phyloP scores from a whole-genome alignment of 2,329 filamentous ascomycete species.

The Diplocarpon rosae region DNA sequence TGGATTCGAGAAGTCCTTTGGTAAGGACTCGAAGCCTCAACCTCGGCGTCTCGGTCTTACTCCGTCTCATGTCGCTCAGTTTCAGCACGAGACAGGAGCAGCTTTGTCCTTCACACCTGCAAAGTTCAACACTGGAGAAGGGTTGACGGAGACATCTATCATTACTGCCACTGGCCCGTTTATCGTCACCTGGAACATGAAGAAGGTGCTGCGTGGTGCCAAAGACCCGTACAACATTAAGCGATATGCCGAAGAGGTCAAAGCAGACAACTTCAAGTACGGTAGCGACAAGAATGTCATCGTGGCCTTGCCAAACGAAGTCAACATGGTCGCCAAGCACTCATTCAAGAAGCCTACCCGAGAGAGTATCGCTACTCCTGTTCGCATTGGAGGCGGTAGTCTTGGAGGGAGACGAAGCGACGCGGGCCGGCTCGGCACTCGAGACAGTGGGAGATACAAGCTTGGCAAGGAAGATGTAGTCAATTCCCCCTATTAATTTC shows the following conservation, averaged over 20 bases:
- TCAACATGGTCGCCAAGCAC: constrained; percentile 90
- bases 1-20: constrained; percentile 91
- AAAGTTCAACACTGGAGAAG: constrained; percentile 83
- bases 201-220: constrained; percentile 70
- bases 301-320: constrained; percentile 90
- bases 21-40: constrained; percentile 86
- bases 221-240: constrained; percentile 95
- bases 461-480: constrained; percentile 76
- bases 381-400: constrained; percentile 35
- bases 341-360: constrained; percentile 79
- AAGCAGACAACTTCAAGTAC: constrained; percentile 97
- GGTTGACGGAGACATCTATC: constrained; percentile 78
- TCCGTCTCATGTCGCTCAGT: constrained; percentile 89
- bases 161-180: constrained; percentile 95
- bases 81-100: constrained; percentile 88
- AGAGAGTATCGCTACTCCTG: constrained; percentile 66
- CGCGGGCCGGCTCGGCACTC: constrained; percentile 39
- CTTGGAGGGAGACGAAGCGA: constrained; percentile 33
- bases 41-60: constrained; percentile 81
- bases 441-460: constrained; percentile 54
- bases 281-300: constrained; percentile 97
- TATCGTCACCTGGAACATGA: constrained; percentile 91
- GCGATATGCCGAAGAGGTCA: constrained; percentile 88
- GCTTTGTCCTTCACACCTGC: constrained; percentile 82
- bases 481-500: constrained; percentile 47